These are phyloP conservation scores for Rhizopogon vesiculosus DNA, from an alignment of 768 basidiomycete species.

Conservation along the genomic window DNA sequence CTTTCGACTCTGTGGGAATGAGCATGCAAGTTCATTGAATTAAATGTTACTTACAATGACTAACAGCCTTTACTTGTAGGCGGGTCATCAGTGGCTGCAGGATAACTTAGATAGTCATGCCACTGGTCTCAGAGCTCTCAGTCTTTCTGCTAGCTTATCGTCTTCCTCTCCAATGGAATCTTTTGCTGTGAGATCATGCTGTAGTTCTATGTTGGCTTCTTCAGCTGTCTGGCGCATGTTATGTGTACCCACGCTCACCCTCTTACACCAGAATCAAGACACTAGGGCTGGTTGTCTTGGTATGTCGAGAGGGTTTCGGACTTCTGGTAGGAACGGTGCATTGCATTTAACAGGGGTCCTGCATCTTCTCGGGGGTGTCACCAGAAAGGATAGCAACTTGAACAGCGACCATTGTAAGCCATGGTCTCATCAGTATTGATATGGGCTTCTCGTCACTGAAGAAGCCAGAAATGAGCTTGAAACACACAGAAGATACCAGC, in stretches of 20 bases:
- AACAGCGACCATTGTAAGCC: too few species aligned
- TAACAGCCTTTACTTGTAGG: too few species aligned
- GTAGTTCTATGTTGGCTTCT: slow-evolving; percentile 92
- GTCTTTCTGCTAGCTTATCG: slow-evolving; percentile 73
- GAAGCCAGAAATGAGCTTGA: too few species aligned
- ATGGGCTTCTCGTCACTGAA: too few species aligned
- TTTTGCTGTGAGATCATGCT: slow-evolving; percentile 79
- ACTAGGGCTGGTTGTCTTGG: slow-evolving; percentile 97
- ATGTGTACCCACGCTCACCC: slow-evolving; percentile 94
- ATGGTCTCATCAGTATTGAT: too few species aligned
- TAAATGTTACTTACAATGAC: too few species aligned
- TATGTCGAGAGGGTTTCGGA: slow-evolving; percentile 98
- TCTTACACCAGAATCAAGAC: slow-evolving; percentile 98
- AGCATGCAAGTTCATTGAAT: too few species aligned
- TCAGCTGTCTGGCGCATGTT: slow-evolving; percentile 87
- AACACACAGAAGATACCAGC: too few species aligned
- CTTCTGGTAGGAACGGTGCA: slow-evolving; percentile 98
- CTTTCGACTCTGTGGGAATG: too few species aligned
- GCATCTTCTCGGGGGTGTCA: too few species aligned
- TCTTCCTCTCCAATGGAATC: slow-evolving; percentile 73
- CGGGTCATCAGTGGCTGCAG: background rate
- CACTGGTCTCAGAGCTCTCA: slow-evolving; percentile 84
- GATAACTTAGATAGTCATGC: slow-evolving; percentile 31
- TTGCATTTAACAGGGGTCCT: slow-evolving; percentile 81
- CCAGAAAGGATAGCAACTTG: too few species aligned